Conservation (phyloP, 2,329 filamentous ascomycete genomes). For the Ceratocystis ficicola region DNA sequence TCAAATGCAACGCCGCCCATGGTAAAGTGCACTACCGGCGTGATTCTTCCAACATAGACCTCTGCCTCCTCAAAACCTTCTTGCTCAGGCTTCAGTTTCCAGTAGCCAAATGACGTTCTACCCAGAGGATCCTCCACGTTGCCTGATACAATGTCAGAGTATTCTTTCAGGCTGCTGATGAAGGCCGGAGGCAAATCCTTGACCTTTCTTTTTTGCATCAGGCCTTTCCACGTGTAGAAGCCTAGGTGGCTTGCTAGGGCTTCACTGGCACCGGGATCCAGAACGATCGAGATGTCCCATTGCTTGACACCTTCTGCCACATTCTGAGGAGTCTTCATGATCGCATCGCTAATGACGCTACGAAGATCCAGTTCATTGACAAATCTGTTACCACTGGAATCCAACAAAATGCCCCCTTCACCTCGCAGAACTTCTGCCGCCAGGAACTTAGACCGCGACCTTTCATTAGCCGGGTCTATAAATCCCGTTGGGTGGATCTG, state of each 20-base stretch:
- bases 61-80: slow-evolving; percentile 37
- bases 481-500: slow-evolving; percentile 56
- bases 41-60: slow-evolving; percentile 47
- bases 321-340: slow-evolving; percentile 32
- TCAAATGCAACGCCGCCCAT: slow-evolving; percentile 54
- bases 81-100: slow-evolving; percentile 37
- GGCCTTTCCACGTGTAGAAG: slow-evolving; percentile 51
- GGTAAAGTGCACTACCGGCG: slow-evolving; percentile 53
- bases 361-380: slow-evolving; percentile 52
- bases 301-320: slow-evolving; percentile 32
- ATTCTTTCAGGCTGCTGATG: slow-evolving; percentile 37
- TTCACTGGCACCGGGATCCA: slow-evolving; percentile 46
- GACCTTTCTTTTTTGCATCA: slow-evolving; percentile 46
- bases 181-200: slow-evolving; percentile 35
- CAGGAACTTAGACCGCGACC: slow-evolving; percentile 45
- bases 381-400: slow-evolving; percentile 39
- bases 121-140: slow-evolving; percentile 35
- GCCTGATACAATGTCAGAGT: slow-evolving; percentile 35
- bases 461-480: slow-evolving; percentile 39
- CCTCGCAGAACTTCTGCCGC: slow-evolving; percentile 51
- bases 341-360: slow-evolving; percentile 42
- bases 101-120: slow-evolving; percentile 42
- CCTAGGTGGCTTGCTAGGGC: slow-evolving; percentile 44
- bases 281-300: slow-evolving; percentile 46
- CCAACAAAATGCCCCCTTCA: slow-evolving; percentile 48